phyloP scores from a whole-genome alignment of 2,329 filamentous ascomycete species.

The Aciculosporium take region DNA sequence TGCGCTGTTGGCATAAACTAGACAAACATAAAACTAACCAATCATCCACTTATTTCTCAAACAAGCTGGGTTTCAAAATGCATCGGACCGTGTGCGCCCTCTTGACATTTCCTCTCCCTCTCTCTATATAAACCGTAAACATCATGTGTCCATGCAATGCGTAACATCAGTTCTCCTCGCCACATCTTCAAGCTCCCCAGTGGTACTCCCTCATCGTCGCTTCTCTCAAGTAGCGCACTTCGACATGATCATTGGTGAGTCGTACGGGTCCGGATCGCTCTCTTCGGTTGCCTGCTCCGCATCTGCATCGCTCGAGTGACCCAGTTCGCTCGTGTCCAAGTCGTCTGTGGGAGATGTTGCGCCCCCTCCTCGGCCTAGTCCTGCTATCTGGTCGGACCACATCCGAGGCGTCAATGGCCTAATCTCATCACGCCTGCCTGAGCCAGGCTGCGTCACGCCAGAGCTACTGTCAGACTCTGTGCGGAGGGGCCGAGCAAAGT shows the following conservation, averaged over 20 bases:
- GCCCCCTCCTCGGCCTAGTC: constrained; percentile 5
- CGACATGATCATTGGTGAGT: constrained; percentile 8
- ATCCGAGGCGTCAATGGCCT: neutral
- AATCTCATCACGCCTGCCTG: neutral
- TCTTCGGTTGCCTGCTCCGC: constrained; percentile 19
- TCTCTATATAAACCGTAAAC: neutral
- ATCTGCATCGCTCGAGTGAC: constrained; percentile 18
- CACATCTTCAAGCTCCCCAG: neutral
- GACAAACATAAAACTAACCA: too few relatives aligned
- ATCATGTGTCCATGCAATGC: too few relatives aligned
- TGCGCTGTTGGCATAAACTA: too few relatives aligned
- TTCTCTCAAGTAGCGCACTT: neutral
- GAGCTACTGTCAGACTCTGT: neutral
- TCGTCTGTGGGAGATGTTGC: constrained; percentile 15
- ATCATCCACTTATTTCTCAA: too few relatives aligned
- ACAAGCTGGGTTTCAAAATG: too few relatives aligned
- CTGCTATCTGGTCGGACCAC: constrained; percentile 6
- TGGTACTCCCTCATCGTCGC: neutral
- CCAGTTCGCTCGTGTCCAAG: constrained; percentile 19
- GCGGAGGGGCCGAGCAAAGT: constrained; percentile 18
- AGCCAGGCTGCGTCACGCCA: neutral
- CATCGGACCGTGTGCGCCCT: too few relatives aligned
- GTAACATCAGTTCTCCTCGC: neutral
- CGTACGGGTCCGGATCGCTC: constrained; percentile 19
- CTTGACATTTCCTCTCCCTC: neutral